These are phyloP conservation scores for Mollisiaceae sp. DNA, from an alignment of 2,329 filamentous ascomycete species.

Conservation along the genomic window DNA sequence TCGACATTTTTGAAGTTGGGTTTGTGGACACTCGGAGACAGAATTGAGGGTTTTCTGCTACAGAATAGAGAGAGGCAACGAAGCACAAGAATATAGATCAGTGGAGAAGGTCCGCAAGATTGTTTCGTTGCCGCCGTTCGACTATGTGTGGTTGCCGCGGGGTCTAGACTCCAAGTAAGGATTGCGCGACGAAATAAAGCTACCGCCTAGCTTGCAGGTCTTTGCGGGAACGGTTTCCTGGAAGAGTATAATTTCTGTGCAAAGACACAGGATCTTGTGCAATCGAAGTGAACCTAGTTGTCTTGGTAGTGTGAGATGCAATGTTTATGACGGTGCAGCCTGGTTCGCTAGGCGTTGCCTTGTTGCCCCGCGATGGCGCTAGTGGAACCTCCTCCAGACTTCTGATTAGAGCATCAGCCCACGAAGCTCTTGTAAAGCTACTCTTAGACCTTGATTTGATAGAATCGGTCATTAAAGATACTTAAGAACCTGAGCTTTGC, in stretches of 20 bases:
- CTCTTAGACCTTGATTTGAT: neutral
- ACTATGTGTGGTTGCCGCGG: neutral
- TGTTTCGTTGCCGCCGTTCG: neutral
- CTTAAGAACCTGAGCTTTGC: neutral
- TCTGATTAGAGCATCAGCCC: constrained; percentile 20
- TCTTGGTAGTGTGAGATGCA: constrained; percentile 19
- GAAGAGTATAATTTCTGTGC: neutral
- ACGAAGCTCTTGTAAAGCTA: constrained; percentile 6
- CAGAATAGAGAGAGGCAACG: neutral
- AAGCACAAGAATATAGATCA: neutral
- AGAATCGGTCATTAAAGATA: neutral
- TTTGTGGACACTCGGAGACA: neutral
- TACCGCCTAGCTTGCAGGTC: neutral
- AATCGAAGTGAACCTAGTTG: constrained; percentile 1
- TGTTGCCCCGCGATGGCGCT: constrained; percentile 36
- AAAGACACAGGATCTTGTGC: neutral
- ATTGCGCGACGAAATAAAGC: neutral
- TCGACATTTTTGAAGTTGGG: constrained; percentile 69
- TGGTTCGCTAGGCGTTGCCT: constrained; percentile 27
- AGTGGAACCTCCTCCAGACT: constrained; percentile 25
- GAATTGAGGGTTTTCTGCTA: neutral
- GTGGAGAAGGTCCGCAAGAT: neutral
- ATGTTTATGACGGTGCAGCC: constrained; percentile 24
- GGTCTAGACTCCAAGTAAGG: neutral
- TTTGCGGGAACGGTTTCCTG: neutral